Percentiles rank a stretch among this genome's conserved stretches.
These are phyloP conservation scores for Posidonia australis DNA, from an alignment of 106 monocot genomes.

Conservation along the genomic window DNA sequence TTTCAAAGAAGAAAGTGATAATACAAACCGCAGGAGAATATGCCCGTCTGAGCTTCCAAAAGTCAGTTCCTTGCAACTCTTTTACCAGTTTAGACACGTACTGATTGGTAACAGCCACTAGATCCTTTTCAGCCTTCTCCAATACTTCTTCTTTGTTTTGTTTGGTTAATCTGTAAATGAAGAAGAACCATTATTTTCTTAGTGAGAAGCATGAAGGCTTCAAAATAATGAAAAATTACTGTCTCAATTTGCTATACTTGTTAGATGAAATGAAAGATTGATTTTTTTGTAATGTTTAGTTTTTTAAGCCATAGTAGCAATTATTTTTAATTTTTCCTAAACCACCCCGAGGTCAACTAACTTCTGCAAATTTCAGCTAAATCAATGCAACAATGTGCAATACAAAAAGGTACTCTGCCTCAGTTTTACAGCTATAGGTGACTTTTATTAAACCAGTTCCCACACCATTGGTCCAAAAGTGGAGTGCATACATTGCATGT, in stretches of 20 bases:
- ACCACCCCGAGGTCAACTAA: no score
- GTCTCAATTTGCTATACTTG: not conserved
- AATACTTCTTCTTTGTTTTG: constrained; percentile 82
- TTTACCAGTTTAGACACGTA: constrained; percentile 79
- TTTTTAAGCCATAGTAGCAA: no score
- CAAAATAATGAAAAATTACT: not conserved
- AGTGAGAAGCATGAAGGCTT: not conserved
- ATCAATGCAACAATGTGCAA: no score
- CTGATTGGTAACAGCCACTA: constrained; percentile 53
- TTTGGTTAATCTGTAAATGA: constrained; percentile 56
- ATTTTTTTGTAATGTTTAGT: not conserved
- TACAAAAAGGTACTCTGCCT: no score
- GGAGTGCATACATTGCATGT: no score
- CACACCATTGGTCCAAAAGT: no score
- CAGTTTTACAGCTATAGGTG: no score
- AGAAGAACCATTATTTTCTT: constrained; percentile 1
- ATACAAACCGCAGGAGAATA: constrained; percentile 71
- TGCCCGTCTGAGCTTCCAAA: constrained; percentile 95
- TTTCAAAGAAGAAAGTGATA: not conserved
- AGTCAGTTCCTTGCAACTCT: constrained; percentile 83
- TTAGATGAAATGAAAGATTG: not conserved
- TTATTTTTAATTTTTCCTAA: no score
- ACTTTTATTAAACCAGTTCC: no score
- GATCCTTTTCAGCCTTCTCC: constrained; percentile 78
- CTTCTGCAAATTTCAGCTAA: no score